Conservation (phyloP, 495 filamentous ascomycete genomes). For the Copromyces sp. region DNA sequence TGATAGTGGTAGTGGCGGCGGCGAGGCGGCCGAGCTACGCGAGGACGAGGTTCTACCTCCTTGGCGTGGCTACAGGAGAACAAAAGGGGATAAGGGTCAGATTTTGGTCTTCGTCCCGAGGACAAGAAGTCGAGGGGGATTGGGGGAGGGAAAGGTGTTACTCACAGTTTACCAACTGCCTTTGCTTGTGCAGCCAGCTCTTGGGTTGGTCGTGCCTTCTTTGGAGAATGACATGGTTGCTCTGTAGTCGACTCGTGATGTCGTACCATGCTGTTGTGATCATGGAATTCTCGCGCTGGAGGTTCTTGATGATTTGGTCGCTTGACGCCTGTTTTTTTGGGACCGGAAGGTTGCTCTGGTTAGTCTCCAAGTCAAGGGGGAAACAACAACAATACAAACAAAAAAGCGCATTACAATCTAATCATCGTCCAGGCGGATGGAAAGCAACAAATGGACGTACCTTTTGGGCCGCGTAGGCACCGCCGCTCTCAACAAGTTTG, state of each 20-base stretch:
- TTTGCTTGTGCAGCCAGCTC: constrained; percentile 87
- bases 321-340: constrained; percentile 37
- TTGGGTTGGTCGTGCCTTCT: constrained; percentile 65
- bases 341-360: constrained; percentile 7
- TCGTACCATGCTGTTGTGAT: constrained; percentile 92
- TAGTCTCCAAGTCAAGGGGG: neutral
- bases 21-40: constrained; percentile 6
- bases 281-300: constrained; percentile 73
- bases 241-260: constrained; percentile 71
- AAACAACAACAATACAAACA: neutral
- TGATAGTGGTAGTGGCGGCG: neutral
- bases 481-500: constrained; percentile 34
- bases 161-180: constrained; percentile 56
- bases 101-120: neutral
- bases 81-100: neutral
- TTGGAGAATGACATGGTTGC: constrained; percentile 72
- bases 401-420: neutral
- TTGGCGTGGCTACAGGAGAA: constrained; percentile 29
- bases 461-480: constrained; percentile 37
- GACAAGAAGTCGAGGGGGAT: neutral
- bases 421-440: constrained; percentile 8
- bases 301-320: constrained; percentile 55
- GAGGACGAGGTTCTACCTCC: constrained; percentile 32
- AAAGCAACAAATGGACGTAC: constrained; percentile 21
- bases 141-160: neutral